These are phyloP conservation scores for Sphaerostilbella broomeana DNA, from an alignment of 2,329 filamentous ascomycete species.

Conservation along the genomic window DNA sequence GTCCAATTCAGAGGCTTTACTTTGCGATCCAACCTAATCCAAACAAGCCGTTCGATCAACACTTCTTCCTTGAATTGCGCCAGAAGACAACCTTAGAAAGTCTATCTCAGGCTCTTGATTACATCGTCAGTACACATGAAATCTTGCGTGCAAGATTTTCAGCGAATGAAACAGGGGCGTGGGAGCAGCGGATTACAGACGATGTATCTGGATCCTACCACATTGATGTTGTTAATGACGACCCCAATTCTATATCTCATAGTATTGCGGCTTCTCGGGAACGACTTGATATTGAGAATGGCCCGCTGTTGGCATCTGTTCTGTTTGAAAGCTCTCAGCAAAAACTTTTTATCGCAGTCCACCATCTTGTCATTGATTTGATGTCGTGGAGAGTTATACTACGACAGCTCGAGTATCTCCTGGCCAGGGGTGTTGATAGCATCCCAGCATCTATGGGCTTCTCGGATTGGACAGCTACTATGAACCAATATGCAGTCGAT, in stretches of 20 bases:
- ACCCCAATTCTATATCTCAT: not conserved
- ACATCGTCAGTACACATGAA: constrained; percentile 2
- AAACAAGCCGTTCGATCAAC: not conserved
- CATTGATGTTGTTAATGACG: not conserved
- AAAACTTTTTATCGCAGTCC: constrained; percentile 23
- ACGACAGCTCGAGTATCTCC: constrained; percentile 33
- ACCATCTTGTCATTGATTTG: constrained; percentile 33
- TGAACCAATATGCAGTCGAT: constrained; percentile 4
- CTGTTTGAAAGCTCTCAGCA: constrained; percentile 3
- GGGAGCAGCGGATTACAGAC: constrained; percentile 1
- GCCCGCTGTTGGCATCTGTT: constrained; percentile 9
- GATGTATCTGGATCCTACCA: constrained; percentile 7
- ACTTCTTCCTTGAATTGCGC: not conserved
- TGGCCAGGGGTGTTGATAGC: constrained; percentile 17
- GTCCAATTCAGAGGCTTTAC: constrained; percentile 5
- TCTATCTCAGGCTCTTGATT: not conserved
- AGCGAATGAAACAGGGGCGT: not conserved
- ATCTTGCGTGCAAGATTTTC: constrained; percentile 10
- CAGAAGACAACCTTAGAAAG: not conserved
- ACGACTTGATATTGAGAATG: constrained; percentile 3
- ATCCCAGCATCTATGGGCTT: not conserved
- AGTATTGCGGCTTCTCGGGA: constrained; percentile 8
- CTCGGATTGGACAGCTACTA: not conserved
- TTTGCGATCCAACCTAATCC: not conserved
- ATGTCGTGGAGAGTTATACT: constrained; percentile 38